These are phyloP conservation scores for Stephania japonica DNA, from an alignment of 164 flowering plant species.

Conservation along the genomic window DNA sequence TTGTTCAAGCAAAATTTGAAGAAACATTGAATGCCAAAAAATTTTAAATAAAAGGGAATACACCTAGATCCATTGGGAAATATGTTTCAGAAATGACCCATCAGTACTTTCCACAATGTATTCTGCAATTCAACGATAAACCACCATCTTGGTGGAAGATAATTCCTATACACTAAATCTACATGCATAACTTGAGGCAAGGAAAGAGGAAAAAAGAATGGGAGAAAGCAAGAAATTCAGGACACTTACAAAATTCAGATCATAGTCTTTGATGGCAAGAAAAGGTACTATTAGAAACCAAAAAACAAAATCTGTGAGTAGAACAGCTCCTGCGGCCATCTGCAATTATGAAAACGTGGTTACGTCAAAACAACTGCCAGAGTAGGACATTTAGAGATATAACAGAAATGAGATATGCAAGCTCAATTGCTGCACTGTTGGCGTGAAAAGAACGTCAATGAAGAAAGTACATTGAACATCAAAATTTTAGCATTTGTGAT, in stretches of 20 bases:
- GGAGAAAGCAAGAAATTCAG: not conserved
- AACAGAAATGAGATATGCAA: no score
- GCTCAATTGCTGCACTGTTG: no score
- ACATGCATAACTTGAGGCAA: not conserved
- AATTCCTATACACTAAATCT: no score
- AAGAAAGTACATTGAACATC: no score
- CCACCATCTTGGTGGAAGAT: not conserved
- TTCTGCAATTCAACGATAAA: not conserved
- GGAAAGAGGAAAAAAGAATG: not conserved
- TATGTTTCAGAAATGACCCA: no score
- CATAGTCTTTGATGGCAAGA: conserved; percentile 61
- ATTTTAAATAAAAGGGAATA: no score
- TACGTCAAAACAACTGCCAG: not conserved
- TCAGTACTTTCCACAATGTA: not conserved
- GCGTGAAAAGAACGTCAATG: no score
- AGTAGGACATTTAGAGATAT: not conserved
- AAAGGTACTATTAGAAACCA: conserved; percentile 92
- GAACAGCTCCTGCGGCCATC: conserved; percentile 94
- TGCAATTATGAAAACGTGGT: conserved; percentile 20
- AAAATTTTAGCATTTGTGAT: no score
- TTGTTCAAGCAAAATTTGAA: no score
- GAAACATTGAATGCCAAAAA: no score
- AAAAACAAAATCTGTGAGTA: conserved; percentile 91
- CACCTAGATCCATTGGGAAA: no score
- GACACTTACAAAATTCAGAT: conserved; percentile 66